Percentiles rank a stretch among this genome's conserved stretches.
Evolutionary conservation across 352 stramenopile species (phyloP).

Genomic region (Phytopythium delawarense): DNA sequence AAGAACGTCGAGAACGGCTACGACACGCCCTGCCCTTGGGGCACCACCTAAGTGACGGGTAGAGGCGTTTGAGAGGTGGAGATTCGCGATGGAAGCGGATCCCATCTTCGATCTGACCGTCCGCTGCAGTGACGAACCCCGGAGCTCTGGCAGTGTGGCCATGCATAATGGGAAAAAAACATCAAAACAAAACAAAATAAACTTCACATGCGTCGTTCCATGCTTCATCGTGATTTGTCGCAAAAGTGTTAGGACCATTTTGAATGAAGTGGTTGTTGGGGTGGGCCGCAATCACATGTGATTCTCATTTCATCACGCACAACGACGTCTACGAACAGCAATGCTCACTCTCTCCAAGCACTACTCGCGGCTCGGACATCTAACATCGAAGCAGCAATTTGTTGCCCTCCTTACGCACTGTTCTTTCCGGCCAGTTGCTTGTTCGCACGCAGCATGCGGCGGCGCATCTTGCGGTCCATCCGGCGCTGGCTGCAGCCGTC

Average conservation of each 20-base stretch:
- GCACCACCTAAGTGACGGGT: slow-evolving; percentile 8
- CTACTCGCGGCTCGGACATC: background rate
- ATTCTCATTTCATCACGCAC: background rate
- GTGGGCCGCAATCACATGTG: background rate
- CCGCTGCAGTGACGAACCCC: background rate
- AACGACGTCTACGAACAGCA: background rate
- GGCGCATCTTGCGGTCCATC: slow-evolving; percentile 9
- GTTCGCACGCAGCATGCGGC: slow-evolving; percentile 5
- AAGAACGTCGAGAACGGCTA: slow-evolving; percentile 9
- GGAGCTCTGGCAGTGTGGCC: background rate
- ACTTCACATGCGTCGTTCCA: background rate
- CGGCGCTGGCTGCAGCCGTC: slow-evolving; percentile 8
- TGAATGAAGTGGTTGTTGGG: background rate
- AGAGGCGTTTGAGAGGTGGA: background rate
- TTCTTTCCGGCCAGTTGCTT: slow-evolving; percentile 2
- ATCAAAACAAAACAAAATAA: background rate
- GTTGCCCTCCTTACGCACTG: background rate
- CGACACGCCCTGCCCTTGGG: slow-evolving; percentile 16
- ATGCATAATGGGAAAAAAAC: too few relatives aligned
- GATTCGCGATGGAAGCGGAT: background rate
- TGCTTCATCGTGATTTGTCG: background rate
- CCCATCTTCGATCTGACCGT: background rate
- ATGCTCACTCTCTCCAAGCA: background rate
- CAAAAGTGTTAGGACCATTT: background rate
- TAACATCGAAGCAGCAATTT: background rate